Evolutionary conservation across 164 flowering plant genomes (phyloP), one percentile per base, ranked within the genome.

Genomic region (Vitis rotundifolia): DNA sequence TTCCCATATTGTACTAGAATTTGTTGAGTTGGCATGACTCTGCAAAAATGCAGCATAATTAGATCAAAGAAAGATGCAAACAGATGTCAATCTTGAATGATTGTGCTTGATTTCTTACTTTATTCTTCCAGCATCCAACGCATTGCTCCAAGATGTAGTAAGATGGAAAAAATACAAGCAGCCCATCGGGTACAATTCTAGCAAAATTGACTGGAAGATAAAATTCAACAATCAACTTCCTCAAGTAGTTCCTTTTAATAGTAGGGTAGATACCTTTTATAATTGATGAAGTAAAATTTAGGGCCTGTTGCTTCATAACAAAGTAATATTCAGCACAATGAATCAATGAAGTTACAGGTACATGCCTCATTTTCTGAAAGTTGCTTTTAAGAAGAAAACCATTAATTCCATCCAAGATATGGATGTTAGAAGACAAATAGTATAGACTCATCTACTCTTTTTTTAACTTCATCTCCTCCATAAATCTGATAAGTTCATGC

Each of bases 151-250:
- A 47, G 68, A 87, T 70, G 81, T 90, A 93, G 80, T 95, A 95
- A 9, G 99, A 95, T 54, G 99, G 97, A 69, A 95, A 95, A 81
- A 95, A 95, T 60, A 95, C 91, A 72, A 95, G 97, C 63, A 95
- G 80, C 11, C 99, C 99, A 86, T 91, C 93, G 10, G 99, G 99
- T 63, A 95, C 97, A 75, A 95, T 89, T 65, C 99, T 89, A 79
- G 99, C 88, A 76, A 93, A 87, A 78, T 95, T 95, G 61, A 92
- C 99, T 95, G 97, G 53, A 76, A 52, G 44, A 69, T 29, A 59
- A 55, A 62, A 55, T 64, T 73, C 26, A 78, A 67, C 26, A 69
- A 68, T 26, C n/a, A 28, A 22, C 19, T 49, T 71, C 18, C 55
- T 62, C 64, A 58, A 44, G 60, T 16, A 47, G 9, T 51, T 50